Evolutionary conservation across 2,329 filamentous ascomycete species (phyloP).

Genomic region (Ilyonectria robusta): DNA sequence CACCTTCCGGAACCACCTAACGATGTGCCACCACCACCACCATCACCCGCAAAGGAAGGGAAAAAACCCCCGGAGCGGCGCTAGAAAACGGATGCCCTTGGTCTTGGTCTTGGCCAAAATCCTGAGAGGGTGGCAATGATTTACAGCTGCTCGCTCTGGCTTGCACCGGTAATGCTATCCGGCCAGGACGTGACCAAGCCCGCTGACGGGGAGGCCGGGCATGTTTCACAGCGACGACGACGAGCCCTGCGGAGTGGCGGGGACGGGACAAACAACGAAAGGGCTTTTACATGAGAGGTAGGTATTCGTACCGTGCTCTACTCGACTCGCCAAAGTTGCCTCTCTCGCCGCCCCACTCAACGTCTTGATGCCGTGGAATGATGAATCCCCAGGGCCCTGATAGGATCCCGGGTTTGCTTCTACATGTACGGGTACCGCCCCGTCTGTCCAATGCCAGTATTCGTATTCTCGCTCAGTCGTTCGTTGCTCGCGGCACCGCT

Average conservation of each 20-base stretch:
- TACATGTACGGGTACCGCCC: neutral
- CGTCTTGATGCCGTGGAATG: neutral
- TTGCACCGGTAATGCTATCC: slow-evolving; percentile 18
- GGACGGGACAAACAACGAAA: neutral
- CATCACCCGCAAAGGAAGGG: slow-evolving; percentile 26
- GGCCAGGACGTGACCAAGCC: neutral
- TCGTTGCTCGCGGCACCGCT: neutral
- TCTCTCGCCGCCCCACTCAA: neutral
- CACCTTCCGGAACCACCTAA: neutral
- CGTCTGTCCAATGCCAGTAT: neutral
- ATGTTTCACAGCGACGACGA: slow-evolving; percentile 13
- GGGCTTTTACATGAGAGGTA: neutral
- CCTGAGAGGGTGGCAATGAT: slow-evolving; percentile 36
- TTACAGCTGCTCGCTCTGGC: slow-evolving; percentile 7
- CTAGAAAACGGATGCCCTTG: slow-evolving; percentile 42
- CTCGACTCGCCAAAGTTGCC: neutral
- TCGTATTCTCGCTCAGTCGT: neutral
- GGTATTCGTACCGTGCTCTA: neutral
- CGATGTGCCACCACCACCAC: slow-evolving; percentile 5
- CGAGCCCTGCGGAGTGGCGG: neutral
- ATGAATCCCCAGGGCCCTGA: slow-evolving; percentile 13
- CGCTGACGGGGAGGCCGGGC: slow-evolving; percentile 13
- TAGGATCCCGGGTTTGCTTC: slow-evolving; percentile 7
- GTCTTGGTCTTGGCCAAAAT: slow-evolving; percentile 22
- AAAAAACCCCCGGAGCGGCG: slow-evolving; percentile 39